Base-by-base conservation (phyloP, 2,329 filamentous ascomycete species). In the Fusarium decemcellulare region DNA sequence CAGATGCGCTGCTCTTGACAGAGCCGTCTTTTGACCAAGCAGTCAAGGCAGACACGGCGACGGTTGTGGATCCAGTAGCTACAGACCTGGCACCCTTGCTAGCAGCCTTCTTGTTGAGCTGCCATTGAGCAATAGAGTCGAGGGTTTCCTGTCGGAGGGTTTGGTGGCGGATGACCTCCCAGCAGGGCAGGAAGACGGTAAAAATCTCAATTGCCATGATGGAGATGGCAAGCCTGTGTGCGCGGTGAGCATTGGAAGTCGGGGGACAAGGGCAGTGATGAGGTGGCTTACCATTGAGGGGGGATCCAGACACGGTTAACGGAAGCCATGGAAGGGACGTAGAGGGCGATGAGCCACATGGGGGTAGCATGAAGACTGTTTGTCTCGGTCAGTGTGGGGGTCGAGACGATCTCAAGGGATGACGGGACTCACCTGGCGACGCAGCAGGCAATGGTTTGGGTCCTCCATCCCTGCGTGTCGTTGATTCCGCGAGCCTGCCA, bases 401-500 rank as follows among this genome's bases (percentile, higher is more conserved):
- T 36, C 18, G 9, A 34, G n/a, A 48, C 34, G 43, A 48, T 42
- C 18, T 7, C 18, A 32, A 53, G 43, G 61, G 44, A 46, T 27
- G 77, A 23, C 18, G 18, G 18, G 18, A 23, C 80, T 62, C 73
- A 85, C 83, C 81, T 81, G 36, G 83, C 80, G 51, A 86, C 68
- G 65, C 81, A 82, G 76, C 84, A 87, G 4, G 78, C 80, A 42
- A 89, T 86, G 34, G 90, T 92, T 75, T 92, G 90, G 7, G 86
- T 74, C 11, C 89, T 83, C 90, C 90, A 92, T 59, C 89, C 87
- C 71, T 91, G 88, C 8, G 89, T 90, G 73, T 92, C 90, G 32
- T 83, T 83, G 69, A 92, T 88, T 23, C 83, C 80, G 8, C 89
- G 84, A 39, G 90, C 86, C 69, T 86, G 84, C 84, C 86, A 91